These are phyloP conservation scores for Leishmania tarentolae DNA, from an alignment of 208 protist species.

Conservation along the genomic window DNA sequence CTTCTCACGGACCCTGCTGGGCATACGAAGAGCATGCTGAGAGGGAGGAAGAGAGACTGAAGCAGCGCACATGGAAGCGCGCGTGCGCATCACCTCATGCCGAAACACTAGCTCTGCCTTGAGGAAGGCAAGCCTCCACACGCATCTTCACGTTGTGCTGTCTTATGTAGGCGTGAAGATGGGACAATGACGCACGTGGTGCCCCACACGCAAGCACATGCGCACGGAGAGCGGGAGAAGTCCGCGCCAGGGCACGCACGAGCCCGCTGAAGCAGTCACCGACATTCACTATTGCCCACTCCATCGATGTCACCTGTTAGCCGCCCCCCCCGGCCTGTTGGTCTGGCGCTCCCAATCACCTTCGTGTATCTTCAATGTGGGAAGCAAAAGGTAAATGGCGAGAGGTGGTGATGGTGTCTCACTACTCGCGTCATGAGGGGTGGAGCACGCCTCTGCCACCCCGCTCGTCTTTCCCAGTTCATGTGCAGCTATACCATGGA, in stretches of 20 bases:
- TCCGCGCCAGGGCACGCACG: neutral
- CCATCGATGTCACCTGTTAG: neutral
- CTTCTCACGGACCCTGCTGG: too few species aligned
- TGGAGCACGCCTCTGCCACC: neutral
- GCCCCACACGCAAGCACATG: neutral
- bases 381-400: neutral
- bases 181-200: neutral
- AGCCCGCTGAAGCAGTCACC: neutral
- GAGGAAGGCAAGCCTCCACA: too few species aligned
- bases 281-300: neutral
- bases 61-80: neutral
- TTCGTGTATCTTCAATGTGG: neutral
- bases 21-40: neutral
- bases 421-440: too few species aligned
- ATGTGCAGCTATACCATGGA: neutral
- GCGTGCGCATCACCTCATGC: neutral
- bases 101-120: neutral
- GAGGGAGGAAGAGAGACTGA: neutral
- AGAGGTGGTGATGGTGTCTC: neutral
- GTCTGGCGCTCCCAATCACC: neutral
- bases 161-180: neutral
- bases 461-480: neutral
- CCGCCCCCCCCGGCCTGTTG: neutral
- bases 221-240: neutral
- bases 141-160: too few species aligned